Evolutionary conservation across 1,284 basidiomycete species (phyloP), one percentile per base, ranked within the genome.

Genomic region (Ceratobasidium theobromae): DNA sequence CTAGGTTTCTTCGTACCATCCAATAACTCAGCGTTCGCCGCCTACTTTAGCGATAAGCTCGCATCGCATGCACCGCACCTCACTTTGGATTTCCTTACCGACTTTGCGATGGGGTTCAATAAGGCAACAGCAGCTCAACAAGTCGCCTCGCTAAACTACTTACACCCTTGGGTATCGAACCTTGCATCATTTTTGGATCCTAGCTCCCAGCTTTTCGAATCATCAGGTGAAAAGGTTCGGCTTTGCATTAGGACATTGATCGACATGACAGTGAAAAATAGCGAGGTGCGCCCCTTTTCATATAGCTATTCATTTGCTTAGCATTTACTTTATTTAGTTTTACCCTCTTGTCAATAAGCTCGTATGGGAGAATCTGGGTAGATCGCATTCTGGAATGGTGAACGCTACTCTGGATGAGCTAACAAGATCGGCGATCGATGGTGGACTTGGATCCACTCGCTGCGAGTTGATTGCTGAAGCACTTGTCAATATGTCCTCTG

Each of bases 81-180:
- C 48, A 94, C 93, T 0, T 79, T 95, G 21, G 92, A 95, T 75
- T 92, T 95, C 77, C 79, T 95, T 65, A 85, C 86, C 21, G 93
- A 95, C 76, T 89, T 94, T 53, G 84, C 85, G 28, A 80, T 83
- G 3, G 76, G 77, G 1, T 79, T 90, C 75, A 82, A 85, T 66
- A 85, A 84, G 3, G 45, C 52, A 53, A 66, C 18, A 58, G 67
- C 70, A n/a, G 76, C 82, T 1, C 86, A 86, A 65, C 85, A 87
- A 62, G 83, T 90, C 28, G 83, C 83, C 60, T 92, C 87, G 72
- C 75, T 94, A 18, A 85, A 88, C 68, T 94, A 93, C 72, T 82
- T 95, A 78, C 84, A 82, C 48, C 91, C 93, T 1, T 96, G 93
- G 93, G 81, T 95, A 51, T 86, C 82, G 74, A 94, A 95, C 72